Evolutionary conservation across 2,329 filamentous ascomycete species (phyloP).

Genomic region (Claviceps monticola): DNA sequence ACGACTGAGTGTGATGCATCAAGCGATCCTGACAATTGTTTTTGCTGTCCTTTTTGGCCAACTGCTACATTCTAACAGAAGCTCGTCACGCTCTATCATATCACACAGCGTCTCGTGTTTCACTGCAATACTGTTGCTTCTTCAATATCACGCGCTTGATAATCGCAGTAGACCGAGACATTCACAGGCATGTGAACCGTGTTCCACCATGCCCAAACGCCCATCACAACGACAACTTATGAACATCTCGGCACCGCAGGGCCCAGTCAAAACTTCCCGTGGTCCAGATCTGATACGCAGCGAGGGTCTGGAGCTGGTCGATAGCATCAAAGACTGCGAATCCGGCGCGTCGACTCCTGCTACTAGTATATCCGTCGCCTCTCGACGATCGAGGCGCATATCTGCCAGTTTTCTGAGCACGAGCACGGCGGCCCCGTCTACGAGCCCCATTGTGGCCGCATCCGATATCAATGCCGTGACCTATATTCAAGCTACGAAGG

Average conservation of each 20-base stretch:
- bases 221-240: constrained; percentile 12
- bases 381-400: constrained; percentile 10
- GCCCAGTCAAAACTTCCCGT: constrained; percentile 23
- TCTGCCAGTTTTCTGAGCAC: constrained; percentile 18
- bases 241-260: constrained; percentile 20
- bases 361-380: background rate
- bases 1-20: background rate
- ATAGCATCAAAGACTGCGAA: constrained; percentile 21
- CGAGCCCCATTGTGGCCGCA: constrained; percentile 17
- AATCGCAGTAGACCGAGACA: background rate
- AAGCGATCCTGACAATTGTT: background rate
- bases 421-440: constrained; percentile 12
- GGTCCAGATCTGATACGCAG: constrained; percentile 22
- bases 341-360: background rate
- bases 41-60: background rate
- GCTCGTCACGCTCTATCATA: background rate
- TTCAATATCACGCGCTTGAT: background rate
- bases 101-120: background rate
- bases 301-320: constrained; percentile 20
- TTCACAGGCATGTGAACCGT: background rate
- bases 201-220: constrained; percentile 8
- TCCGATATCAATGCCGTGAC: constrained; percentile 14
- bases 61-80: background rate
- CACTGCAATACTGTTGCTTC: background rate
- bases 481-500: background rate